phyloP scores from a whole-genome alignment of 306 rosid species.

The Casuarina glauca region DNA sequence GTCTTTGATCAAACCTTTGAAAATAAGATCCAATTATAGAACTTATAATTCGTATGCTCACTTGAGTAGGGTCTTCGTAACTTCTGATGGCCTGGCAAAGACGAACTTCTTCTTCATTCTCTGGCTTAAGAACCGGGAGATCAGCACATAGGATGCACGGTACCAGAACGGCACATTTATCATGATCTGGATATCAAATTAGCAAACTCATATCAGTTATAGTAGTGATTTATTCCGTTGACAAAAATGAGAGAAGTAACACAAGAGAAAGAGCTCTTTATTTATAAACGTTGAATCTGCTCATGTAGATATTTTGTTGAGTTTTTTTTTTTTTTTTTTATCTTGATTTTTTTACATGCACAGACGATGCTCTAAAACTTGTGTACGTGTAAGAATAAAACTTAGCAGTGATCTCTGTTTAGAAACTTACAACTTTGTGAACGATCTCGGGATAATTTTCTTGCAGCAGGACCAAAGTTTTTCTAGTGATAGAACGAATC shows the following conservation, averaged over 20 bases:
- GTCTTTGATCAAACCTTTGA: background rate
- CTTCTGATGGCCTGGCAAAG: constrained; percentile 58
- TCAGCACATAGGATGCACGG: constrained; percentile 52
- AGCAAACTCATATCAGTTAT: background rate
- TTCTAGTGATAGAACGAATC: constrained; percentile 45
- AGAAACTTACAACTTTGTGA: constrained; percentile 34
- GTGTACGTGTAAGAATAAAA: too few species aligned
- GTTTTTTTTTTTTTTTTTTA: too few species aligned
- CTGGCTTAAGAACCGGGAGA: constrained; percentile 49
- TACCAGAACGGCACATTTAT: constrained; percentile 82
- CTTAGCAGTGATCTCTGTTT: background rate
- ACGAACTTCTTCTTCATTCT: constrained; percentile 59
- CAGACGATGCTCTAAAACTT: too few species aligned
- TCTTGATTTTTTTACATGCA: too few species aligned
- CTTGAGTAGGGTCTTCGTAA: constrained; percentile 74
- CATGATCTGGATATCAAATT: constrained; percentile 49
- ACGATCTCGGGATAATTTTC: constrained; percentile 67
- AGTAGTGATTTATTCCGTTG: too few species aligned
- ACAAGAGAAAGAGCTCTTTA: too few species aligned
- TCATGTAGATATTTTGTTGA: too few species aligned
- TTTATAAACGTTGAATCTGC: too few species aligned
- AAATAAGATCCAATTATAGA: constrained; percentile 1
- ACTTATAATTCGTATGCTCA: constrained; percentile 28
- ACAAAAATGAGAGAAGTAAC: too few species aligned
- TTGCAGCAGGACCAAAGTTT: constrained; percentile 45